Percentiles rank a stretch among this genome's conserved stretches.
These are phyloP conservation scores for Pleodorina starrii DNA, from an alignment of 139 green algal species.

Conservation along the genomic window DNA sequence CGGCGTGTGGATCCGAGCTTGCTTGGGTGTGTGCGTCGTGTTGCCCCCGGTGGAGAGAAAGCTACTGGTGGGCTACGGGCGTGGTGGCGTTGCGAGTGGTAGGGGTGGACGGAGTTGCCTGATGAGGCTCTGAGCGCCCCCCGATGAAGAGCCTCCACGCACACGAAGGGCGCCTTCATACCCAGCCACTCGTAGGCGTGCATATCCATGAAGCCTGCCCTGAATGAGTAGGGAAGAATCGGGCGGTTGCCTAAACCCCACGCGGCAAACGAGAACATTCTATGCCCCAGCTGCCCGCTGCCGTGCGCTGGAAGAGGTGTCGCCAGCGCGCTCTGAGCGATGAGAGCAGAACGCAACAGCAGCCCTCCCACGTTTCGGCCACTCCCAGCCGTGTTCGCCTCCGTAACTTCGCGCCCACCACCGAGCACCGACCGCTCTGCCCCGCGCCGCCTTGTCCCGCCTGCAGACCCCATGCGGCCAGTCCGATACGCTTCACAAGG, in stretches of 20 bases:
- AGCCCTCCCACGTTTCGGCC: neutral
- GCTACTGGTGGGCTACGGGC: neutral
- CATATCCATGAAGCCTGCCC: too few relatives aligned
- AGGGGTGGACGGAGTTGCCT: too few relatives aligned
- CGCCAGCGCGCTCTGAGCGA: neutral
- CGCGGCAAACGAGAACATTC: too few relatives aligned
- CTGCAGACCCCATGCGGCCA: neutral
- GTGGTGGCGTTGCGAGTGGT: too few relatives aligned
- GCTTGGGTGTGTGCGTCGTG: neutral
- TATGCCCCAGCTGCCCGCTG: neutral
- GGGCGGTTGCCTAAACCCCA: too few relatives aligned
- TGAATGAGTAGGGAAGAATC: too few relatives aligned
- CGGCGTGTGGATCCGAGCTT: neutral
- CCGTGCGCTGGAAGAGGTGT: neutral
- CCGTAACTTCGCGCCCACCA: too few relatives aligned
- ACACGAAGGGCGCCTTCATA: too few relatives aligned
- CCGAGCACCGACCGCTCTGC: neutral
- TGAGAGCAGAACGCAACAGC: neutral
- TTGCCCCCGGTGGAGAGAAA: neutral
- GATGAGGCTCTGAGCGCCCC: too few relatives aligned
- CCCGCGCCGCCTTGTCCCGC: neutral
- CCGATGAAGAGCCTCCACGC: too few relatives aligned
- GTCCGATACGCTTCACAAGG: neutral
- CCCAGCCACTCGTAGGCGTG: too few relatives aligned
- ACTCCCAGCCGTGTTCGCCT: neutral